phyloP scores from a whole-genome alignment of 2,329 filamentous ascomycete species.

The Monosporascus sp. region DNA sequence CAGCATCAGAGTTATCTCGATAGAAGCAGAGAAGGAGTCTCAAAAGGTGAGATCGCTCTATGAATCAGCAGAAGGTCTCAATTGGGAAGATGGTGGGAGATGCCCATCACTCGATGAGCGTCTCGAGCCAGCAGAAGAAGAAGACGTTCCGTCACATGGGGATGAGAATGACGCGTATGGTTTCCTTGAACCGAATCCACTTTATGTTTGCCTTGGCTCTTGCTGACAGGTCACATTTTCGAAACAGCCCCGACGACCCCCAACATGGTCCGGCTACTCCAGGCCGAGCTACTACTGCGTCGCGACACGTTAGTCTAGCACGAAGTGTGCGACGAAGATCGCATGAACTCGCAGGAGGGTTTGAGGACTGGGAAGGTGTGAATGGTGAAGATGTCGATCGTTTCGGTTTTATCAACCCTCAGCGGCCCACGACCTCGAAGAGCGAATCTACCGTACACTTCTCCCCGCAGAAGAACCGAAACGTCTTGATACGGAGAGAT shows the following conservation, averaged over 20 bases:
- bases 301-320: slow-evolving; percentile 33
- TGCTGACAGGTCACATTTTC: slow-evolving; percentile 24
- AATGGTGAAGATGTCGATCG: slow-evolving; percentile 57
- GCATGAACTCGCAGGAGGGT: slow-evolving; percentile 49
- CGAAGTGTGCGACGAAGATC: slow-evolving; percentile 20
- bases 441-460: slow-evolving; percentile 35
- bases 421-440: slow-evolving; percentile 36
- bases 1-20: slow-evolving; percentile 47
- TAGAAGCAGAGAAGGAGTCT: slow-evolving; percentile 56
- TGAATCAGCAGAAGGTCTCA: slow-evolving; percentile 48
- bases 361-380: slow-evolving; percentile 64
- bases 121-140: slow-evolving; percentile 43
- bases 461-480: slow-evolving; percentile 39
- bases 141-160: slow-evolving; percentile 45
- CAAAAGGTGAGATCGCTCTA: slow-evolving; percentile 64
- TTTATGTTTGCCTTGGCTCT: slow-evolving; percentile 12
- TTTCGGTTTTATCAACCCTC: slow-evolving; percentile 59
- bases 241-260: slow-evolving; percentile 15
- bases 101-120: slow-evolving; percentile 41
- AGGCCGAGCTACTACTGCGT: slow-evolving; percentile 27
- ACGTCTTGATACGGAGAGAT: slow-evolving; percentile 38
- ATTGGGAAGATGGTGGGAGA: slow-evolving; percentile 46
- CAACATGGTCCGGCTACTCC: slow-evolving; percentile 24
- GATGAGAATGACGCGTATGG: slow-evolving; percentile 51
- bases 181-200: slow-evolving; percentile 40